Base-by-base conservation (phyloP, 495 filamentous ascomycete genomes). In the Niebla homalea region DNA sequence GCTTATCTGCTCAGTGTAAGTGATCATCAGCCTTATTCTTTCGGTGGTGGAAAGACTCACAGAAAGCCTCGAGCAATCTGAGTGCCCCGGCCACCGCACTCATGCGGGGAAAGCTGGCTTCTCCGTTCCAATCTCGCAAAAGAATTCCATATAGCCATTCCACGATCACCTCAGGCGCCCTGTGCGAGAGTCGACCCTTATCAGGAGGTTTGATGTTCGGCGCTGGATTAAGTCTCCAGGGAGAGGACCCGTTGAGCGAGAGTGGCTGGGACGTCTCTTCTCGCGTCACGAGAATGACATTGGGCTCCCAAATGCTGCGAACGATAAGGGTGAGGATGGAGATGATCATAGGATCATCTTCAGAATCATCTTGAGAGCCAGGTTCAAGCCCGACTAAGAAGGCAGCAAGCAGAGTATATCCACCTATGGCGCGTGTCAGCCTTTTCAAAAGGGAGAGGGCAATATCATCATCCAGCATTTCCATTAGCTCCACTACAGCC, bases 101-200 rank as follows among this genome's bases (percentile, higher is more conserved):
- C 59, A 79, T 78, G 43, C 73, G 74, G 1, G 75, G 67, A 47
- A 92, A 73, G 35, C 80, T 77, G 1, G 83, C 75, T 49, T 77
- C 77, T 6, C 85, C 84, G 57, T 87, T 77, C 87, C 87, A 93
- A 53, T 83, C 78, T 36, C 80, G 77, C 14, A 90, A 60, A 59
- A 93, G 75, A 14, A 89, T 72, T 0, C 82, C 80, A 47, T 81
- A 75, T 18, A 88, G 75, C 85, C 84, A 90, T 59, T 89, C 85
- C 7, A 89, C 66, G n/a, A 88, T 77, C 58, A 62, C 75, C 16
- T 29, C 26, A 32, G 29, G 29, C 29, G 29, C 29, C 10, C 29
- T 12, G 7, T 32, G 29, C 29, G 29, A 32, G 29, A 7, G 29
- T 32, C 29, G 29, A 8, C 14, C 29, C 29, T 32, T 12, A 32